A percentile compares a stretch with the other conserved stretches of the same genome.
Conservation (phyloP, 1,284 basidiomycete genomes). For the Veloporphyrellus conicus region DNA sequence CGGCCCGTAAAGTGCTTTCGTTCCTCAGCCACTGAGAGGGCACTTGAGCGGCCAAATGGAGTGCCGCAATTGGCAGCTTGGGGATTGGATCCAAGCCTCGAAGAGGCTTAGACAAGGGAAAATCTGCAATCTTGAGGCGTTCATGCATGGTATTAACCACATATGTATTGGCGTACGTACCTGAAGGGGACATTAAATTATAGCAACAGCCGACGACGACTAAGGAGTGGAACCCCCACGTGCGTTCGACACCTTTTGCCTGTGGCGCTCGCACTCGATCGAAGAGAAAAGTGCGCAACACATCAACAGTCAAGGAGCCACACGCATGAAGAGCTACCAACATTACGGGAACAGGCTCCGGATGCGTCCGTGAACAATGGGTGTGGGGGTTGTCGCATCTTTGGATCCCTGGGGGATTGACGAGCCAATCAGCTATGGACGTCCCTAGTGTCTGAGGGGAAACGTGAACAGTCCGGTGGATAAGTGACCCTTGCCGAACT, state of each 20-base stretch:
- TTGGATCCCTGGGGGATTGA: conserved; percentile 4
- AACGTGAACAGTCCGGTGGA: conserved; percentile 50
- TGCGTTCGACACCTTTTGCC: neutral
- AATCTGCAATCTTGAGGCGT: conserved; percentile 32
- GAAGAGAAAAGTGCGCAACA: conserved; percentile 39
- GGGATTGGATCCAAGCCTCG: conserved; percentile 19
- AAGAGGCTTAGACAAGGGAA: conserved; percentile 38
- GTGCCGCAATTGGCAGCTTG: conserved; percentile 34
- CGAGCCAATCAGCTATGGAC: conserved; percentile 30
- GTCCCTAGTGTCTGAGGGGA: conserved; percentile 38
- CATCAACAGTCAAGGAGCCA: conserved; percentile 46
- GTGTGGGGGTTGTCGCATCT: neutral
- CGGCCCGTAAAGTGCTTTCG: conserved; percentile 19
- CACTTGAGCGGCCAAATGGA: conserved; percentile 56
- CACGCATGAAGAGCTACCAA: conserved; percentile 63
- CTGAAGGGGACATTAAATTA: conserved; percentile 43
- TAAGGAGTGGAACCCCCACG: conserved; percentile 40
- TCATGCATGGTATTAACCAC: conserved; percentile 6
- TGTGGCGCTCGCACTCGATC: conserved; percentile 9
- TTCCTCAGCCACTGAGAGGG: conserved; percentile 40
- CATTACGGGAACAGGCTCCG: conserved; percentile 43
- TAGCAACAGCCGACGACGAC: conserved; percentile 52
- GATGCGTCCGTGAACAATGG: neutral
- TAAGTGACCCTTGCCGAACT: conserved; percentile 36
- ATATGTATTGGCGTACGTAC: conserved; percentile 32